Base-by-base conservation (phyloP, 495 filamentous ascomycete genomes). In the Apiosordaria backusii region DNA sequence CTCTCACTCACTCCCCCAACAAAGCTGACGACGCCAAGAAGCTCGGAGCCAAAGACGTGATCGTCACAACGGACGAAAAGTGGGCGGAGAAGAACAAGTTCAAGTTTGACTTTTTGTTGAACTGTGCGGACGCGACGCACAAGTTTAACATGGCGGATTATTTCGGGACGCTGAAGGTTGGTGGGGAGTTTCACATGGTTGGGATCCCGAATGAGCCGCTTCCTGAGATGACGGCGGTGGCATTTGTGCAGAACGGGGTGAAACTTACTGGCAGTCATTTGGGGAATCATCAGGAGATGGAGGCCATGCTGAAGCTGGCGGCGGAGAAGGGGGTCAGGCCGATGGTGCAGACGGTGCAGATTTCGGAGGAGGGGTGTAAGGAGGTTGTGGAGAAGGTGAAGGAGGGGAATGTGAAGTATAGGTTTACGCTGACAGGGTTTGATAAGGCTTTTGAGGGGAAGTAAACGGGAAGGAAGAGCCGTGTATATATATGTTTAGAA, bases 91-190 rank as follows among this genome's bases (percentile, higher is more conserved):
- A 74, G 26, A 76, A 77, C 61, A 78, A 76, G 40, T 90, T 86
- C 78, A 86, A 78, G 58, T 92, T 92, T 76, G 87, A 92, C 79
- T 82, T 92, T 72, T 86, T 92, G 71, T 80, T 94, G 71, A 92
- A 90, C 82, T 82, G 81, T 62, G 85, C 90, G 55, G 87, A 92
- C 70, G 85, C 85, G 68, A 90, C 88, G 22, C 72, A 89, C 78
- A 81, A 83, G 64, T 89, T 91, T 77, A 82, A 90, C 71, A 71
- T 90, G 54, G 67, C 78, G 50, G 80, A 83, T 16, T 93, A 92
- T 72, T 79, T 92, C 71, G 83, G 81, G 50, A 88, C 84, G 29
- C 84, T 93, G 71, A 86, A 87, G 72, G 84, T 92, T 66, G 86
- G 86, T 72, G 87, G 90, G 62, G 78, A 82, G 60, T 93, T 92